Conservation (phyloP, 805 yeast genomes). For the Cyberlindnera maclurae region DNA sequence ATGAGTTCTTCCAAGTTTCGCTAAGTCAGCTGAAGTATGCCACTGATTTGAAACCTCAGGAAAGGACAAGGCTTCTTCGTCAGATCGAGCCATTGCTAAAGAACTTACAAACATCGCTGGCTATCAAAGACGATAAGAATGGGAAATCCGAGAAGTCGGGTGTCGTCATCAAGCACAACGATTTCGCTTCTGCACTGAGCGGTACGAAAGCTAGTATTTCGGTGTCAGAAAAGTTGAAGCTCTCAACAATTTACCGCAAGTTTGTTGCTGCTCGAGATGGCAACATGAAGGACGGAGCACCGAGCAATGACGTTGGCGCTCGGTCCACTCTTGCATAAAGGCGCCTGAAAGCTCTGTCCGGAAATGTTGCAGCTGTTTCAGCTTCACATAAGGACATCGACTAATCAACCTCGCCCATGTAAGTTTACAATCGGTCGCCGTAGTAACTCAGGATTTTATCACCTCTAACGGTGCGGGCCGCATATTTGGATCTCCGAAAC, state of each 20-base stretch:
- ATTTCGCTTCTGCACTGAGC: slow-evolving; percentile 52
- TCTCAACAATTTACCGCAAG: slow-evolving; percentile 56
- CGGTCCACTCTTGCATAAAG: slow-evolving; percentile 12
- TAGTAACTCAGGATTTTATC: slow-evolving; percentile 5
- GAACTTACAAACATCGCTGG: slow-evolving; percentile 5
- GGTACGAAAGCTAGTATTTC: slow-evolving; percentile 93
- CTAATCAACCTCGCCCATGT: background rate
- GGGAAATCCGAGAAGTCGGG: slow-evolving; percentile 12
- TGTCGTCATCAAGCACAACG: slow-evolving; percentile 43
- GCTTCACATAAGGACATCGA: too few relatives aligned
- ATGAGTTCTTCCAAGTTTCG: slow-evolving; percentile 39
- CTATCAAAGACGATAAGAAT: slow-evolving; percentile 1
- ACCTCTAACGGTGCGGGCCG: slow-evolving; percentile 6
- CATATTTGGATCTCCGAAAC: background rate
- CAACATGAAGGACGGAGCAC: slow-evolving; percentile 86
- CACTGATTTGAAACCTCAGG: slow-evolving; percentile 29
- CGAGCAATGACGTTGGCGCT: slow-evolving; percentile 22
- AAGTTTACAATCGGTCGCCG: slow-evolving; percentile 1
- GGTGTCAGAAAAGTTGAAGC: slow-evolving; percentile 54
- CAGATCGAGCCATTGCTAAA: slow-evolving; percentile 36
- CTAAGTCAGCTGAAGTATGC: slow-evolving; percentile 14
- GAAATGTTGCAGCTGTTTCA: background rate
- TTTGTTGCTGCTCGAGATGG: slow-evolving; percentile 79
- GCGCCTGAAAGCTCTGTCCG: background rate
- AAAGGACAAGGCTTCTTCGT: slow-evolving; percentile 32